A percentile compares a stretch with the other conserved stretches of the same genome.
Conservation (phyloP, 2,329 filamentous ascomycete genomes). For the Stagonosporopsis chrysanthemi region DNA sequence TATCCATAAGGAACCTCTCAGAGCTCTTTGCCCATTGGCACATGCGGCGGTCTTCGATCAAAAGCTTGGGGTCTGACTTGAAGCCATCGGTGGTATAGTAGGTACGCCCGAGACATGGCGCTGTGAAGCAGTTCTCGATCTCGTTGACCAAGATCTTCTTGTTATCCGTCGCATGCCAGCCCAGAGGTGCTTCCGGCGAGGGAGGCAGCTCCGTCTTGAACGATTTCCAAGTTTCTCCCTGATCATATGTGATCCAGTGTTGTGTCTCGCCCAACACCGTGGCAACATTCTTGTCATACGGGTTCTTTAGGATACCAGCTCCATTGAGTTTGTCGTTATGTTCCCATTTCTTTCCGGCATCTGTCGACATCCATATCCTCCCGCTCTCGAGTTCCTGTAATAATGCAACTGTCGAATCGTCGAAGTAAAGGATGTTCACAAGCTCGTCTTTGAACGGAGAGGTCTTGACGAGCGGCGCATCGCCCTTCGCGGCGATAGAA, state of each 20-base stretch:
- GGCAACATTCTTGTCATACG: slow-evolving; percentile 78
- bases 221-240: slow-evolving; percentile 78
- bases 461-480: slow-evolving; percentile 70
- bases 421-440: slow-evolving; percentile 82
- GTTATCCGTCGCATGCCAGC: slow-evolving; percentile 83
- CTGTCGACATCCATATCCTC: slow-evolving; percentile 76
- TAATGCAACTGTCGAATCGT: slow-evolving; percentile 83
- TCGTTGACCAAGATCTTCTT: slow-evolving; percentile 84
- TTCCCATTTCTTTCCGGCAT: slow-evolving; percentile 83
- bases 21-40: slow-evolving; percentile 90
- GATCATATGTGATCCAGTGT: slow-evolving; percentile 86
- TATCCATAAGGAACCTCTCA: slow-evolving; percentile 73
- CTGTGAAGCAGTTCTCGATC: slow-evolving; percentile 49
- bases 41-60: slow-evolving; percentile 73
- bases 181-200: slow-evolving; percentile 68
- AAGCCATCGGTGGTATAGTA: slow-evolving; percentile 90
- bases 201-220: slow-evolving; percentile 68
- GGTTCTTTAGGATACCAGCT: slow-evolving; percentile 74
- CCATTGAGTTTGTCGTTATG: slow-evolving; percentile 68
- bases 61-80: slow-evolving; percentile 66
- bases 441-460: slow-evolving; percentile 73
- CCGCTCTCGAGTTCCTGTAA: slow-evolving; percentile 71
- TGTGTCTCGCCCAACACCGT: slow-evolving; percentile 76
- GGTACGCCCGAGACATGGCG: slow-evolving; percentile 54
- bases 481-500: slow-evolving; percentile 54